Percentiles rank a stretch among this genome's conserved stretches.
Evolutionary conservation across 2,329 filamentous ascomycete species (phyloP).

Genomic region (Venturia asperata): DNA sequence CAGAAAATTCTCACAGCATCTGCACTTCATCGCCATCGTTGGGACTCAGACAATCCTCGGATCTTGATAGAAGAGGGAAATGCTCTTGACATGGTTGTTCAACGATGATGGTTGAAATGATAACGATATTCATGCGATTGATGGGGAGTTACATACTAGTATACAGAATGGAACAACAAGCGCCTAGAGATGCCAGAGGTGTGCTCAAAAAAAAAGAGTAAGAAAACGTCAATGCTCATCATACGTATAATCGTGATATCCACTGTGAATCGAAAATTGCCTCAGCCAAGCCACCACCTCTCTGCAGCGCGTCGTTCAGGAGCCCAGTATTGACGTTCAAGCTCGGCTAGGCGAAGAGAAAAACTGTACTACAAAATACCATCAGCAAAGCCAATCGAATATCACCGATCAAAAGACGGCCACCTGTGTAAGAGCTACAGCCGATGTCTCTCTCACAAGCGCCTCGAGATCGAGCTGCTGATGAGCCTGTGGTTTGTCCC

Average conservation of each 20-base stretch:
- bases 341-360: neutral
- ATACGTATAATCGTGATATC: neutral
- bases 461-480: neutral
- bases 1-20: too few species aligned
- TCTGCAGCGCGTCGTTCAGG: neutral
- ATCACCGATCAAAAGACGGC: neutral
- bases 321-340: neutral
- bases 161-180: neutral
- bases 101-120: too few species aligned
- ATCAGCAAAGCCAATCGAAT: neutral
- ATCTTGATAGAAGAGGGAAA: too few species aligned
- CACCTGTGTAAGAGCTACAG: slow-evolving; percentile 1
- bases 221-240: neutral
- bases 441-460: neutral
- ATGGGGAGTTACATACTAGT: neutral
- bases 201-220: too few species aligned
- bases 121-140: too few species aligned
- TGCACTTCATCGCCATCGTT: too few species aligned
- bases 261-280: neutral
- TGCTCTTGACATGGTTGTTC: too few species aligned
- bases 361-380: neutral
- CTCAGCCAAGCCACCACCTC: neutral
- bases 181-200: neutral
- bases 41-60: too few species aligned
- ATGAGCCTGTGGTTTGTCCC: slow-evolving; percentile 9